Percentiles rank a stretch among this genome's conserved stretches.
phyloP scores from a whole-genome alignment of 495 filamentous ascomycete genomes.

The Podospora bellae-mahoneyi region DNA sequence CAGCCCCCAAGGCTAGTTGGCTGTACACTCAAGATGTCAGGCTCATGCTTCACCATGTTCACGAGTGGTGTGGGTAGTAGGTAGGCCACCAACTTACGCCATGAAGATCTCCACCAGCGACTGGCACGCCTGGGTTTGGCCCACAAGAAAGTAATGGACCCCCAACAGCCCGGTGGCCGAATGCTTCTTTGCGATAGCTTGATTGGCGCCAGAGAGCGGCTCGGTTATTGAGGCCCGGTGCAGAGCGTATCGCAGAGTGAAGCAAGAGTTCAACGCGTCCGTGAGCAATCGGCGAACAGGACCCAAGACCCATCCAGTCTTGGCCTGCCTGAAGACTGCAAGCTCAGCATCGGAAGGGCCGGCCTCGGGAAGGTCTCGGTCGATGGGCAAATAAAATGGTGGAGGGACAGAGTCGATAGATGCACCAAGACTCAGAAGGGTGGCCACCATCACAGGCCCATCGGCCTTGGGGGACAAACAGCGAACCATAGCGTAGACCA shows the following conservation, averaged over 20 bases:
- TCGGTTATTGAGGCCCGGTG: neutral
- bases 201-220: constrained; percentile 1
- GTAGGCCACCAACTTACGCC: neutral
- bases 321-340: neutral
- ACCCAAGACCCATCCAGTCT: neutral
- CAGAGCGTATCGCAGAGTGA: neutral
- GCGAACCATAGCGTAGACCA: neutral
- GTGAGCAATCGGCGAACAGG: neutral
- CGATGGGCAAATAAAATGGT: neutral
- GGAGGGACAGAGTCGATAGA: neutral
- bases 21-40: neutral
- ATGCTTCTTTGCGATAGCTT: neutral
- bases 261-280: neutral
- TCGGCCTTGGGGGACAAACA: neutral
- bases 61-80: no score
- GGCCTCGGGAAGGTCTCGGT: neutral
- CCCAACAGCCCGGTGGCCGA: neutral
- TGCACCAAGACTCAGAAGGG: neutral
- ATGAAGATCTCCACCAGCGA: constrained; percentile 2
- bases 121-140: neutral
- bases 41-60: no score
- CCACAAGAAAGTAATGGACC: constrained; percentile 8
- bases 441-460: neutral
- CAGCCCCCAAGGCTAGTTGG: neutral
- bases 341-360: neutral